A percentile compares a stretch with the other conserved stretches of the same genome.
phyloP scores from a whole-genome alignment of 495 filamentous ascomycete genomes.

The Saxispiralis lemnorum region DNA sequence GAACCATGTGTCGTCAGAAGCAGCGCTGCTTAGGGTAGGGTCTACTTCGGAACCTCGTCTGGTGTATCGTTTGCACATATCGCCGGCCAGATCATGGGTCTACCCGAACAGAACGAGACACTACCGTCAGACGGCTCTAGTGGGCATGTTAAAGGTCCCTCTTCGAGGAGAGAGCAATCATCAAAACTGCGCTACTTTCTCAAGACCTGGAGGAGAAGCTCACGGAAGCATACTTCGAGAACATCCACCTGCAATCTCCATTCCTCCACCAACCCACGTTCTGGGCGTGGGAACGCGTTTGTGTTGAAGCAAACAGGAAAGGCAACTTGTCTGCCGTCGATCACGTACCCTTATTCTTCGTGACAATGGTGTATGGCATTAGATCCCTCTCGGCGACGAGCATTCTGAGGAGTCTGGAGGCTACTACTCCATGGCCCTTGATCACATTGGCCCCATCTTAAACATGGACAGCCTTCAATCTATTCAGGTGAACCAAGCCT shows the following conservation, averaged over 20 bases:
- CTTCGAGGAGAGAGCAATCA: no score
- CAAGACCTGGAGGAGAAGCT: not conserved
- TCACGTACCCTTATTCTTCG: not conserved
- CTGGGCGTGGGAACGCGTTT: not conserved
- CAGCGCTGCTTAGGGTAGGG: not conserved
- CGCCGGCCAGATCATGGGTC: not conserved
- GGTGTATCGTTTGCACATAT: not conserved
- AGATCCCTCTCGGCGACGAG: no score
- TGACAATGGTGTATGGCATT: not conserved
- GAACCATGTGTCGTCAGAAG: not conserved
- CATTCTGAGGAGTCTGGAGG: no score
- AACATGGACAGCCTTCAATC: not conserved
- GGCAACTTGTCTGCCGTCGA: no score
- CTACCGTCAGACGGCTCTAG: no score
- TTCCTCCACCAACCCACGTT: not conserved
- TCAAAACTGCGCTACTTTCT: not conserved
- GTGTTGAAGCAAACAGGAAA: not conserved
- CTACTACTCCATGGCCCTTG: no score
- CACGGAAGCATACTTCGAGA: not conserved
- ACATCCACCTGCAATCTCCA: not conserved
- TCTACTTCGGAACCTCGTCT: not conserved
- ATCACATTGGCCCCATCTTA: not conserved
- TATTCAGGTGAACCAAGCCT: not conserved
- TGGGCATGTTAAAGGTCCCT: no score
- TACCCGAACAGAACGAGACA: not conserved